A percentile compares a stretch with the other conserved stretches of the same genome.
Evolutionary conservation across 1,139 yeast genomes (phyloP).

Genomic region (Citeromyces siamensis): DNA sequence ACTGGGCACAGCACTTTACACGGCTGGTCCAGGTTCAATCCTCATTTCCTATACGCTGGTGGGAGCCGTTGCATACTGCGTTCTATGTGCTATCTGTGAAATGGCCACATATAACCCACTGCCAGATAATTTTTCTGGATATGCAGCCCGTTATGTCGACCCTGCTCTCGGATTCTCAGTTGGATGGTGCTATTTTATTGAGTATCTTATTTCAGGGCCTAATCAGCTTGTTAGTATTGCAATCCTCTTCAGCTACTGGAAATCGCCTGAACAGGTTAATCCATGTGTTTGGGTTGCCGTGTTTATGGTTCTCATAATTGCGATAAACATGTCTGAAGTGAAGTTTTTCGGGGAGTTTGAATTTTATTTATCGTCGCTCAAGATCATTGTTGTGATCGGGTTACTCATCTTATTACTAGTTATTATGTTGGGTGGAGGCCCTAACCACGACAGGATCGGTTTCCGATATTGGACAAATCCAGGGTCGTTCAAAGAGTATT

Average conservation of each 20-base stretch:
- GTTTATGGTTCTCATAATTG: constrained; percentile 29
- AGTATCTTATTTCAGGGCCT: constrained; percentile 55
- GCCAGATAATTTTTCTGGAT: constrained; percentile 61
- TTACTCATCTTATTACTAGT: constrained; percentile 33
- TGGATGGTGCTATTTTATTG: constrained; percentile 53
- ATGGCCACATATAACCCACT: constrained; percentile 64
- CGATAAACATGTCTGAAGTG: constrained; percentile 25
- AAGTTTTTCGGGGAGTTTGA: constrained; percentile 55
- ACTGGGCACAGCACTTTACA: constrained; percentile 48
- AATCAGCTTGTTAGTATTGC: constrained; percentile 50
- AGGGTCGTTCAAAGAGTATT: constrained; percentile 43
- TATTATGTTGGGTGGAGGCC: constrained; percentile 47
- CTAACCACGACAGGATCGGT: constrained; percentile 48
- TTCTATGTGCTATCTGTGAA: constrained; percentile 64
- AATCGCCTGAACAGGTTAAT: constrained; percentile 30
- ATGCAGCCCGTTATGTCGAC: constrained; percentile 55
- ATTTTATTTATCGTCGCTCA: constrained; percentile 50
- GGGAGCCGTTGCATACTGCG: constrained; percentile 54
- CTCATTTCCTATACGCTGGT: constrained; percentile 47
- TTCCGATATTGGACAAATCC: constrained; percentile 57
- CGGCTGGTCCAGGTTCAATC: constrained; percentile 63
- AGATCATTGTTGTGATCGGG: constrained; percentile 45
- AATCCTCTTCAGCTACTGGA: constrained; percentile 52
- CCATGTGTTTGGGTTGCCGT: constrained; percentile 52
- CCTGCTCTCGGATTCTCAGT: constrained; percentile 67